Conservation (phyloP, 225 moss, liverwort and hornwort genomes). For the Anthoceros angustus region DNA sequence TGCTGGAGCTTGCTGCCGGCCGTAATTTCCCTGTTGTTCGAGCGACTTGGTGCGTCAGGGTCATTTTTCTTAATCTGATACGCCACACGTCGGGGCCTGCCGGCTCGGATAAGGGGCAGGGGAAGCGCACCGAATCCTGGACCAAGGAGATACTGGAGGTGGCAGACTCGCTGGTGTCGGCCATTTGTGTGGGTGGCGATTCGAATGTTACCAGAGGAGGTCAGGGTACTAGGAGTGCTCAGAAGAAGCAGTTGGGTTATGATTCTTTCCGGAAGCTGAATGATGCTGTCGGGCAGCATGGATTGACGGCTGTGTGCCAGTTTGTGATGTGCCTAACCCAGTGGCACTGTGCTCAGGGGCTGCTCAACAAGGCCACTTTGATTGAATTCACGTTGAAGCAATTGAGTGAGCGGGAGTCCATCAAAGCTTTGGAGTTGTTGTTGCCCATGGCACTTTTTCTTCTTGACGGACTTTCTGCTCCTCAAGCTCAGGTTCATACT, state of each 20-base stretch:
- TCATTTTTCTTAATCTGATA: slow-evolving; percentile 82
- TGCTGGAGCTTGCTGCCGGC: slow-evolving; percentile 83
- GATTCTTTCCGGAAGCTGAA: slow-evolving; percentile 1
- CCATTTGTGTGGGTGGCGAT: slow-evolving; percentile 10
- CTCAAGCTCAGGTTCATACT: slow-evolving; percentile 67
- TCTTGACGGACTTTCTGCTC: slow-evolving; percentile 60
- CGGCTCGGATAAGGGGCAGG: slow-evolving; percentile 88
- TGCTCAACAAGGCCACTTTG: slow-evolving; percentile 66
- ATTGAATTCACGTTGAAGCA: slow-evolving; percentile 96
- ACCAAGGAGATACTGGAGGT: slow-evolving; percentile 86
- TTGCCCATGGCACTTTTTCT: slow-evolving; percentile 71
- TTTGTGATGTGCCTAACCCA: slow-evolving; percentile 75
- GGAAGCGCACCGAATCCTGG: slow-evolving; percentile 91
- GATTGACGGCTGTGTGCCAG: slow-evolving; percentile 55
- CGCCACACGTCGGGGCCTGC: slow-evolving; percentile 87
- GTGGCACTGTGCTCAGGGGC: slow-evolving; percentile 93
- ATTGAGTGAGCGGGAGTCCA: slow-evolving; percentile 64
- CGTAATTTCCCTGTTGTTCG: slow-evolving; percentile 80
- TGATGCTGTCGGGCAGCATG: slow-evolving; percentile 31
- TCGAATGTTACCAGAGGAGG: slow-evolving; percentile 8
- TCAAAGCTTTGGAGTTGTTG: slow-evolving; percentile 64
- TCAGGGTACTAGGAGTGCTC: neutral
- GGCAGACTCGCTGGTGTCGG: slow-evolving; percentile 61
- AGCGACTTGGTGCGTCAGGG: slow-evolving; percentile 94
- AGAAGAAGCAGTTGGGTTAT: neutral